Evolutionary conservation across 2,329 filamentous ascomycete genomes (phyloP).

Genomic region (Colletotrichum tropicale): DNA sequence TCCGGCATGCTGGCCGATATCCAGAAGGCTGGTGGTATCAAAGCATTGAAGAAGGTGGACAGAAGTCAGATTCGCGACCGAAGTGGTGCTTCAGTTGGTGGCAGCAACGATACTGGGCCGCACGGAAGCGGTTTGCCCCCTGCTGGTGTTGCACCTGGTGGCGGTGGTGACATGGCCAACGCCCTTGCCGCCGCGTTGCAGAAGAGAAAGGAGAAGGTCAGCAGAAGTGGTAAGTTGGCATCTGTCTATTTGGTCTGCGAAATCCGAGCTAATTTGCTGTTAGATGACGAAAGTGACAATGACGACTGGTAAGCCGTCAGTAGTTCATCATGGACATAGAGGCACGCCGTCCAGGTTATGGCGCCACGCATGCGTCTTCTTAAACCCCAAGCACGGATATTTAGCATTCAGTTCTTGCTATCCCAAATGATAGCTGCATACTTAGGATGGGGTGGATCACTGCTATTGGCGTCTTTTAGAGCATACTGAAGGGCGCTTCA

Average conservation of each 20-base stretch:
- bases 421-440: neutral
- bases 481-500: neutral
- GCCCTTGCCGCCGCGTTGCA: slow-evolving; percentile 79
- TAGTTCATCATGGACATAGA: neutral
- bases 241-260: neutral
- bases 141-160: slow-evolving; percentile 53
- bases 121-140: slow-evolving; percentile 57
- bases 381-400: neutral
- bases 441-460: neutral
- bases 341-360: neutral
- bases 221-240: slow-evolving; percentile 82
- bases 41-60: slow-evolving; percentile 77
- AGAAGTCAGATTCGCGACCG: slow-evolving; percentile 73
- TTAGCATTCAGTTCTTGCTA: neutral
- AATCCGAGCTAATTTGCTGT: neutral
- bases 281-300: slow-evolving; percentile 78
- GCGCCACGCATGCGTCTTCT: neutral
- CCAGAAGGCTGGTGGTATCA: slow-evolving; percentile 70
- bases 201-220: slow-evolving; percentile 91
- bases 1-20: slow-evolving; percentile 74
- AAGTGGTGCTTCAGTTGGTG: slow-evolving; percentile 63
- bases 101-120: slow-evolving; percentile 49
- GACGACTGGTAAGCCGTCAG: slow-evolving; percentile 66
- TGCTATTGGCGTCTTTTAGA: neutral
- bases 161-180: slow-evolving; percentile 75